These are phyloP conservation scores for Alternaria ventricosa DNA, from an alignment of 2,329 filamentous ascomycete species.

Conservation along the genomic window DNA sequence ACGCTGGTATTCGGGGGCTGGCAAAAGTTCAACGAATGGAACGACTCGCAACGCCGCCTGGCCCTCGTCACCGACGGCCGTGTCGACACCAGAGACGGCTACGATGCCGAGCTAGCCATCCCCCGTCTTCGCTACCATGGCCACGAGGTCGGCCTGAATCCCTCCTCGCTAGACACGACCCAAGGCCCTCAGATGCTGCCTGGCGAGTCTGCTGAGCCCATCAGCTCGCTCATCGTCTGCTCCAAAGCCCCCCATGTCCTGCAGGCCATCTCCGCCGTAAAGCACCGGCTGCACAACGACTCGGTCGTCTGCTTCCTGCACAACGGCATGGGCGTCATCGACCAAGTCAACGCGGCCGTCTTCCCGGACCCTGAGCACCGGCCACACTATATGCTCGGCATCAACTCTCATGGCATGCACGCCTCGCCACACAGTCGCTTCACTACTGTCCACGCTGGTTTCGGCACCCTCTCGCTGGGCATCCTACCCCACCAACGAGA, in stretches of 20 bases:
- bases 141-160: constrained; percentile 34
- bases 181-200: constrained; percentile 10
- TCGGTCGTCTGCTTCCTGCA: constrained; percentile 80
- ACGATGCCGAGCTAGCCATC: constrained; percentile 54
- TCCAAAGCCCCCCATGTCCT: constrained; percentile 76
- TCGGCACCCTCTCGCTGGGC: constrained; percentile 65
- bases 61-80: constrained; percentile 55
- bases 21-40: constrained; percentile 55
- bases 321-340: constrained; percentile 83
- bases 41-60: constrained; percentile 52
- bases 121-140: constrained; percentile 48
- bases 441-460: constrained; percentile 63
- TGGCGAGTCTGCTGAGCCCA: constrained; percentile 54
- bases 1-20: constrained; percentile 77
- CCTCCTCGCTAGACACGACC: constrained; percentile 11
- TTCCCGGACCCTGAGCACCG: constrained; percentile 70
- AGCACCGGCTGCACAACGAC: constrained; percentile 68
- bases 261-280: constrained; percentile 69
- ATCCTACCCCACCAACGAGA: constrained; percentile 54
- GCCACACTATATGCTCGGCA: constrained; percentile 79
- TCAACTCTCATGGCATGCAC: constrained; percentile 66
- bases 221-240: constrained; percentile 78
- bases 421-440: constrained; percentile 54
- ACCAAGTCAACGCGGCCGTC: constrained; percentile 73
- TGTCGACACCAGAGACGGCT: constrained; percentile 50